phyloP scores from a whole-genome alignment of 768 basidiomycete genomes.

The Sistotremastrum suecicum region DNA sequence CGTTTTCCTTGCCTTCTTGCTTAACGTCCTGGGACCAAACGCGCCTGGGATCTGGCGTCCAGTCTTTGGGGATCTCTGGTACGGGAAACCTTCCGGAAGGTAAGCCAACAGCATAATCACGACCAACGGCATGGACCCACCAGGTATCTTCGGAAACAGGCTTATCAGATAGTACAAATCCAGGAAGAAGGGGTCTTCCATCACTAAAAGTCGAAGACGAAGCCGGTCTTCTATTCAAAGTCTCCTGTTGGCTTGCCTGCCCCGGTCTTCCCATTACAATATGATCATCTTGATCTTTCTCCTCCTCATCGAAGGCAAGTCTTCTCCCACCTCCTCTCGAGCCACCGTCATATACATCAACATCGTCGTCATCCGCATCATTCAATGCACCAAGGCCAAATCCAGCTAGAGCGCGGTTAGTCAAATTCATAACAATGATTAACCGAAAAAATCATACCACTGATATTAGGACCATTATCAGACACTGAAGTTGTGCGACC shows the following conservation, averaged over 20 bases:
- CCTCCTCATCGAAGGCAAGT: conserved; percentile 51
- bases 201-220: conserved; percentile 45
- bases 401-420: conserved; percentile 35
- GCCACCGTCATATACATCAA: conserved; percentile 62
- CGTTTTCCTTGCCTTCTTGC: conserved; percentile 31
- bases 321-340: conserved; percentile 22
- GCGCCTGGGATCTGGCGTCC: conserved; percentile 73
- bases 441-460: conserved; percentile 27
- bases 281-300: conserved; percentile 50
- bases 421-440: not conserved
- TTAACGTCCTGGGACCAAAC: conserved; percentile 45
- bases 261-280: conserved; percentile 24
- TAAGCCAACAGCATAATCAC: conserved; percentile 9
- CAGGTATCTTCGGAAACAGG: conserved; percentile 59
- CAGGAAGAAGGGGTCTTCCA: conserved; percentile 56
- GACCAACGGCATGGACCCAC: conserved; percentile 24
- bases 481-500: conserved; percentile 10
- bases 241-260: conserved; percentile 11
- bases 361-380: conserved; percentile 87
- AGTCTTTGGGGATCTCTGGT: conserved; percentile 69
- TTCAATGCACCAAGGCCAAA: conserved; percentile 85
- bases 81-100: conserved; percentile 53
- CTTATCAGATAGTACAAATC: conserved; percentile 58
- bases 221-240: conserved; percentile 20
- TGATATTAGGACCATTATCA: conserved; percentile 36